phyloP scores from a whole-genome alignment of 1,284 basidiomycete species.

The Lignosus rhinocerotis region DNA sequence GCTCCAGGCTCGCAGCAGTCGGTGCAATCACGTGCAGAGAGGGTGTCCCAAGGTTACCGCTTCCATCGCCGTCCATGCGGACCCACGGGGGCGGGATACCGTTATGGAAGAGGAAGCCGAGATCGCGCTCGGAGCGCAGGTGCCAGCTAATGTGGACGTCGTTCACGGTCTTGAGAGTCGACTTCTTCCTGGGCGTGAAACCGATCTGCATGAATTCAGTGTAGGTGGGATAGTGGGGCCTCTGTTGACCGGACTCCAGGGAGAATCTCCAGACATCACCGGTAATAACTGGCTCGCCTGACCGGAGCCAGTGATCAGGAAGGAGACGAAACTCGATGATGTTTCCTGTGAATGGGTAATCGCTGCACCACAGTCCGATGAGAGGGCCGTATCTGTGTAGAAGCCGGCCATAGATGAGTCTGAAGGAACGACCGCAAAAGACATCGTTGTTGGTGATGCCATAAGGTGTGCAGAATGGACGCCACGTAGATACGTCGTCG shows the following conservation, averaged over 20 bases:
- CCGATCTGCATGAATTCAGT: conserved; percentile 24
- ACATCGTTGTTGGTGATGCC: conserved; percentile 13
- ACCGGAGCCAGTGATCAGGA: conserved; percentile 10
- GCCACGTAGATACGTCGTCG: conserved; percentile 25
- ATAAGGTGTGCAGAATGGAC: conserved; percentile 18
- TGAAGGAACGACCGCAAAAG: conserved; percentile 21
- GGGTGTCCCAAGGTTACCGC: conserved; percentile 5
- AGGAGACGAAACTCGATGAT: conserved; percentile 26
- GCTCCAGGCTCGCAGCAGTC: conserved; percentile 6
- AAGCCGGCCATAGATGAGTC: conserved; percentile 22
- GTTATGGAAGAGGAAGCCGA: conserved; percentile 9
- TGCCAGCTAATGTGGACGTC: conserved; percentile 21
- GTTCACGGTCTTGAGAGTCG: conserved; percentile 8
- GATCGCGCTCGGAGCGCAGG: conserved; percentile 13
- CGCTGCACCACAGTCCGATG: conserved; percentile 28
- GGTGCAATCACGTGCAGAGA: conserved; percentile 19
- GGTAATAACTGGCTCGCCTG: conserved; percentile 18
- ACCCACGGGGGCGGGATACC: conserved; percentile 11
- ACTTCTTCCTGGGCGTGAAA: conserved; percentile 10
- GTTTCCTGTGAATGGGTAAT: conserved; percentile 26
- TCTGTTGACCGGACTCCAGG: background rate
- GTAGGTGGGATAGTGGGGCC: conserved; percentile 16
- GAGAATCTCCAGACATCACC: conserved; percentile 27
- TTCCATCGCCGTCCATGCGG: conserved; percentile 8
- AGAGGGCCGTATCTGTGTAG: conserved; percentile 25